These are phyloP conservation scores for Amauroascus verrucosus DNA, from an alignment of 2,329 filamentous ascomycete species.

Conservation along the genomic window DNA sequence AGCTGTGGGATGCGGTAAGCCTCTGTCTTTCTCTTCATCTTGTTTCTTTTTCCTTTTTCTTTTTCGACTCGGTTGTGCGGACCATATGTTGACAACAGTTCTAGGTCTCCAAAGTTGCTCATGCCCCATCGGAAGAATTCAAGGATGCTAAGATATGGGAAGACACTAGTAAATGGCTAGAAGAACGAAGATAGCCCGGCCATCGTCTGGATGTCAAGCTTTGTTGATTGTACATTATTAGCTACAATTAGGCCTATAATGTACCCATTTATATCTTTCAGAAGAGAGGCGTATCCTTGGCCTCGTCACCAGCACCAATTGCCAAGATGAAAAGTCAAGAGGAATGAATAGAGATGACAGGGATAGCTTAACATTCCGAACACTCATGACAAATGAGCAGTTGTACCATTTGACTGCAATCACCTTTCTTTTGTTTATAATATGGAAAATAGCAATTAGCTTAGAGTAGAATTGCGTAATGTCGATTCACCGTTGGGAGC, in stretches of 20 bases:
- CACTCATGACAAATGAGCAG: background rate
- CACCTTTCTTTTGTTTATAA: too few relatives aligned
- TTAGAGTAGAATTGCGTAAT: too few relatives aligned
- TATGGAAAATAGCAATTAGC: too few relatives aligned
- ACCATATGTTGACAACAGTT: conserved; percentile 13
- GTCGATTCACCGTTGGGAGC: background rate
- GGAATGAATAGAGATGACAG: background rate
- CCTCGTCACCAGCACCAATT: background rate
- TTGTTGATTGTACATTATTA: conserved; percentile 4
- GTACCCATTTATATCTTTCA: conserved; percentile 3
- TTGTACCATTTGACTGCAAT: too few relatives aligned
- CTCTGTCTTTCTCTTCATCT: too few relatives aligned
- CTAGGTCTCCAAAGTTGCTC: conserved; percentile 50
- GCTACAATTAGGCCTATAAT: background rate
- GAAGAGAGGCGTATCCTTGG: background rate
- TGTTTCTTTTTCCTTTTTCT: too few relatives aligned
- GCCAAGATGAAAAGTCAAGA: background rate
- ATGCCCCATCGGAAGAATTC: conserved; percentile 42
- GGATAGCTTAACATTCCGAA: background rate
- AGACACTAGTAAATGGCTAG: conserved; percentile 52
- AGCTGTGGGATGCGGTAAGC: conserved; percentile 56
- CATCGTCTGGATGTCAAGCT: background rate
- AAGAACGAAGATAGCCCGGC: conserved; percentile 25
- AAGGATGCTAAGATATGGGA: conserved; percentile 47
- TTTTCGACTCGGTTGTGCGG: background rate